These are phyloP conservation scores for Xylariomycetidae sp. DNA, from an alignment of 2,329 filamentous ascomycete genomes.

Conservation along the genomic window DNA sequence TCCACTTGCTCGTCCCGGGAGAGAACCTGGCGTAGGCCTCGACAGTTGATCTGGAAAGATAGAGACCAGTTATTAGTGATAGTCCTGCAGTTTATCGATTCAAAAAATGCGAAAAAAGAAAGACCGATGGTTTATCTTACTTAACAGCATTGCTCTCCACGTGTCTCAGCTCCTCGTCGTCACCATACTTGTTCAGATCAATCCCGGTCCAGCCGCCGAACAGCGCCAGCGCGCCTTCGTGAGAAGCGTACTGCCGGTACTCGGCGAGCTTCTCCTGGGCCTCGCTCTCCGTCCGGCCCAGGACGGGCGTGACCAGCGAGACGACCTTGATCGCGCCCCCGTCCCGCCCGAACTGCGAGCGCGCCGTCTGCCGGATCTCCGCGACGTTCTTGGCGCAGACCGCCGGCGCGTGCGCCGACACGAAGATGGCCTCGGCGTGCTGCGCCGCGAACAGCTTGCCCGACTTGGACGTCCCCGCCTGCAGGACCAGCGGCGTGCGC, in stretches of 20 bases:
- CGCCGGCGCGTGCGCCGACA: constrained; percentile 59
- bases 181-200: constrained; percentile 36
- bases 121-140: constrained; percentile 20
- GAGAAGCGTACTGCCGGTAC: constrained; percentile 54
- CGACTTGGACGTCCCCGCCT: constrained; percentile 63
- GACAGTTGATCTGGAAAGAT: constrained; percentile 45
- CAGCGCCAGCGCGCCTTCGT: constrained; percentile 61
- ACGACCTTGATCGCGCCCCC: constrained; percentile 61
- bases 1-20: constrained; percentile 63
- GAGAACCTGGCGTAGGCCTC: constrained; percentile 52
- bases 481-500: constrained; percentile 63
- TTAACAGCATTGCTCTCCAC: constrained; percentile 36
- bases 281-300: constrained; percentile 62
- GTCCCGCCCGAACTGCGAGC: constrained; percentile 49
- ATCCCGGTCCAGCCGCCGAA: constrained; percentile 72
- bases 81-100: not conserved
- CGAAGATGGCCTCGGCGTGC: constrained; percentile 68
- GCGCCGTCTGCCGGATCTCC: constrained; percentile 56
- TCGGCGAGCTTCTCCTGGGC: constrained; percentile 60
- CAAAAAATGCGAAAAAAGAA: not conserved
- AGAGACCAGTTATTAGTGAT: not conserved
- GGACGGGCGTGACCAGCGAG: constrained; percentile 59
- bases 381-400: constrained; percentile 58
- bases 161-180: constrained; percentile 34
- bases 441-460: constrained; percentile 64